Base-by-base conservation (phyloP, 2,329 filamentous ascomycete genomes). In the Chalaropsis ovoidea region DNA sequence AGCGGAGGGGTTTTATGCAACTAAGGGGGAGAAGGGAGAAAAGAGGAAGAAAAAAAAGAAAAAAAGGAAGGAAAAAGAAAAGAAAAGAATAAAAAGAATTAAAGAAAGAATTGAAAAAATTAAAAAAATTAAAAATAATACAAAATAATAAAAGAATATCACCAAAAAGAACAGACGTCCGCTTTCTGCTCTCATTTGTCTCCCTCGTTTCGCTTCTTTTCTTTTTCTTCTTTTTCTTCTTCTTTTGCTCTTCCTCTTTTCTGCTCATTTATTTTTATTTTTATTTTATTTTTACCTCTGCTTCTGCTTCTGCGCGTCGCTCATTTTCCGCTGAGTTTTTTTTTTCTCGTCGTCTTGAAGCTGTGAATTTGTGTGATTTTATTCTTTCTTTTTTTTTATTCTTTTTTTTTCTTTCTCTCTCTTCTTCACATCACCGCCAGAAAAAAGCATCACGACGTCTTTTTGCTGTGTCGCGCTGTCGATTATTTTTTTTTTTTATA, bases 161-260 rank as follows among this genome's bases (percentile, higher is more conserved):
- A 6, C 3, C 19, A 49, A 49, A 22, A 49, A 24, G 47, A 49
- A 49, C 47, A 49, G 47, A 49, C 47, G 47, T 19, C n/a, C 47
- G 22, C 19, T n/a, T 49, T n/a, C 19, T 49, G 11, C 47, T n/a
- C 47, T 24, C 61, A 27, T 24, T 24, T 43, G 61, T 22, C 31
- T 31, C 27, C 19, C 61, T 35, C 41, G 24, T 24, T 52, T 49
- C 47, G 1, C 45, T 35, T 41, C 61, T 64, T 35, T 27, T 17
- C 41, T 41, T 27, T 52, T 31, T 31, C 61, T 35, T 35, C 39
- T 24, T 52, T 49, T 52, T 4, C 45, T 35, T 41, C 61, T 64
- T 35, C 27, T 17, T 52, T 41, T 27, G 22, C 17, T 58, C 52
- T 47, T 7, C 2, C 17, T 35, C 41, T 17, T 35, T 63, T 43